A percentile compares a stretch with the other conserved stretches of the same genome.
Evolutionary conservation across 1,284 basidiomycete genomes (phyloP).

Genomic region (Athelia sp.): DNA sequence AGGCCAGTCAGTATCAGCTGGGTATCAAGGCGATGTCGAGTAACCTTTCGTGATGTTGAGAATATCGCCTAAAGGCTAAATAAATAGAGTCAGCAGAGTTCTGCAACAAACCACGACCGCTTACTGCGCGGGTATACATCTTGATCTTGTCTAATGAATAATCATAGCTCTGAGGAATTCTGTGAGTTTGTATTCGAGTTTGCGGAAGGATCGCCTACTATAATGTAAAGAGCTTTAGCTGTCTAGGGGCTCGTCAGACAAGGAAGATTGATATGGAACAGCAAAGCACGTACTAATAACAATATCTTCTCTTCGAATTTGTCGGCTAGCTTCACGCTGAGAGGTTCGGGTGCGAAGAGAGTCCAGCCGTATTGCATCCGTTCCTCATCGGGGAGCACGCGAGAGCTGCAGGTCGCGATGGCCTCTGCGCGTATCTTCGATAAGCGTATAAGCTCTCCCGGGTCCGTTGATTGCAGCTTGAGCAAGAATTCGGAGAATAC

Average conservation of each 20-base stretch:
- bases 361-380: constrained; percentile 86
- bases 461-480: constrained; percentile 84
- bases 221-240: constrained; percentile 59
- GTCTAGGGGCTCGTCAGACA: constrained; percentile 35
- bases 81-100: no score
- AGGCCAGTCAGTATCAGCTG: neutral
- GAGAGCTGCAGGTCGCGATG: constrained; percentile 80
- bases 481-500: constrained; percentile 91
- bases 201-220: constrained; percentile 34
- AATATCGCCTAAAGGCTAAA: constrained; percentile 71
- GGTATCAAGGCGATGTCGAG: constrained; percentile 1
- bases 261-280: no score
- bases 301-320: constrained; percentile 93
- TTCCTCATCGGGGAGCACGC: constrained; percentile 82
- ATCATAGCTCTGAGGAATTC: constrained; percentile 67
- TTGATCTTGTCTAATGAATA: constrained; percentile 90
- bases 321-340: constrained; percentile 67
- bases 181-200: constrained; percentile 7
- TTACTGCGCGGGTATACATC: constrained; percentile 73
- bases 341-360: constrained; percentile 77
- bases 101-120: no score
- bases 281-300: constrained; percentile 74
- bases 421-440: constrained; percentile 87
- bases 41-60: constrained; percentile 79
- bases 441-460: constrained; percentile 81